Evolutionary conservation across 768 basidiomycete species (phyloP).

Genomic region (Lactarius akahatsu): DNA sequence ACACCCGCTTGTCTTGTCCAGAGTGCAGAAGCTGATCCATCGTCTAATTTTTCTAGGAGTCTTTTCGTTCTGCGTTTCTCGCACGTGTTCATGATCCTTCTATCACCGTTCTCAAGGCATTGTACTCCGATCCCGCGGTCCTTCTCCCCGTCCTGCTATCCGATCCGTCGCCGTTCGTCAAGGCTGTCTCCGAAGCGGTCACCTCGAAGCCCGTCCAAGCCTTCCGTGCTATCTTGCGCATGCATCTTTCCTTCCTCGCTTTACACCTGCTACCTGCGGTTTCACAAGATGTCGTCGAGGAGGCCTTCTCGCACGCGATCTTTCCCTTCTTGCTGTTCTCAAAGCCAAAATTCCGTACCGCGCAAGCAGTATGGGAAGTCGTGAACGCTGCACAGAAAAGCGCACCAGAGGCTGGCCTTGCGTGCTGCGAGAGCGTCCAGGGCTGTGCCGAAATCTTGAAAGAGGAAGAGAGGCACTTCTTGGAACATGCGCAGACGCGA

Average conservation of each 20-base stretch:
- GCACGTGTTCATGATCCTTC: conserved; percentile 69
- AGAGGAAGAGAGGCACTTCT: conserved; percentile 36
- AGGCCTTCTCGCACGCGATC: conserved; percentile 51
- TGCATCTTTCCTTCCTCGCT: conserved; percentile 58
- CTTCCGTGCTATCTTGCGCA: conserved; percentile 53
- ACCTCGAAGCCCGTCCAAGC: conserved; percentile 28
- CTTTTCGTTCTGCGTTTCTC: conserved; percentile 61
- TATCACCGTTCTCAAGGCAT: conserved; percentile 55
- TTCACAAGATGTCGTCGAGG: conserved; percentile 28
- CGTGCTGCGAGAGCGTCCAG: conserved; percentile 47
- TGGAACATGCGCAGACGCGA: conserved; percentile 35
- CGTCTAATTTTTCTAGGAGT: conserved; percentile 40
- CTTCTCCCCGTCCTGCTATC: conserved; percentile 48
- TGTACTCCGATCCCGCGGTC: conserved; percentile 56
- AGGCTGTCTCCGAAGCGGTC: conserved; percentile 42
- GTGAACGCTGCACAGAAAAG: conserved; percentile 42
- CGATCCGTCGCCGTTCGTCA: conserved; percentile 47
- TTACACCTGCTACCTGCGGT: conserved; percentile 42
- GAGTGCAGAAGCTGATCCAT: neutral
- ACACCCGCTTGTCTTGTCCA: neutral
- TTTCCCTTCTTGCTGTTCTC: conserved; percentile 77
- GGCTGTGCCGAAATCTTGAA: conserved; percentile 53
- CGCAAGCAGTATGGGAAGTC: conserved; percentile 70
- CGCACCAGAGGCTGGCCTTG: conserved; percentile 24
- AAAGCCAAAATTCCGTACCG: conserved; percentile 65